Base-by-base conservation (phyloP, 2,329 filamentous ascomycete genomes). In the Penicillium occitanis region DNA sequence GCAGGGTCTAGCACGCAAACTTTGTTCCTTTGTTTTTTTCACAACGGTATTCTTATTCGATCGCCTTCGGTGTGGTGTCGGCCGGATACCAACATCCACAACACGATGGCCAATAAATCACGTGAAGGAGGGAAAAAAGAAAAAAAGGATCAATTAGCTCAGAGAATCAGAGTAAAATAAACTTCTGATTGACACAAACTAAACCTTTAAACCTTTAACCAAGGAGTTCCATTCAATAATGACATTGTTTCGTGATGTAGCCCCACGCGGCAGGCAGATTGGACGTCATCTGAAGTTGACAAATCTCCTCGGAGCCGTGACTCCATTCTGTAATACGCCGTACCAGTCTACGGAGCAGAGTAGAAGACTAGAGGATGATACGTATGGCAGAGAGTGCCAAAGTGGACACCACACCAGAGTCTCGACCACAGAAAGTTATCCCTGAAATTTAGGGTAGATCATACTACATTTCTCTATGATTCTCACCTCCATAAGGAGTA, bases 251-350 rank as follows among this genome's bases (percentile, higher is more conserved):
- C 25, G 28, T 19, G 50, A 33, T 53, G 22, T 10, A n/a, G 25
- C 50, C 50, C 50, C 50, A n/a, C 50, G 28, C 50, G 50, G 50
- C 50, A 53, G 25, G 50, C 50, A 33, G 28, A 33, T 33, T n/a
- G 50, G 50, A 33, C 50, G 14, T 33, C 50, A 53, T 53, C 13
- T n/a, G 28, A 30, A 30, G 8, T 53, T n/a, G 50, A 10, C 8
- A n/a, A 37, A 37, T 57, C 53, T 57, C 53, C 53, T 57, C 53
- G 53, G 53, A 37, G 51, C 51, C 51, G 46, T 35, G 30, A 25
- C 48, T 50, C 22, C 46, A 30, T 51, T 3, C 48, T 48, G 44
- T 48, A 25, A 22, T 28, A 50, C 46, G 2, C 22, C 2, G 19
- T 22, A 22, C 19, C 19, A 48, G 44, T 48, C 44, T 22, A 25